A percentile compares a stretch with the other conserved stretches of the same genome.
Evolutionary conservation across 371 early-diverging fungal species (phyloP).

Genomic region (Phascolomyces articulosus): DNA sequence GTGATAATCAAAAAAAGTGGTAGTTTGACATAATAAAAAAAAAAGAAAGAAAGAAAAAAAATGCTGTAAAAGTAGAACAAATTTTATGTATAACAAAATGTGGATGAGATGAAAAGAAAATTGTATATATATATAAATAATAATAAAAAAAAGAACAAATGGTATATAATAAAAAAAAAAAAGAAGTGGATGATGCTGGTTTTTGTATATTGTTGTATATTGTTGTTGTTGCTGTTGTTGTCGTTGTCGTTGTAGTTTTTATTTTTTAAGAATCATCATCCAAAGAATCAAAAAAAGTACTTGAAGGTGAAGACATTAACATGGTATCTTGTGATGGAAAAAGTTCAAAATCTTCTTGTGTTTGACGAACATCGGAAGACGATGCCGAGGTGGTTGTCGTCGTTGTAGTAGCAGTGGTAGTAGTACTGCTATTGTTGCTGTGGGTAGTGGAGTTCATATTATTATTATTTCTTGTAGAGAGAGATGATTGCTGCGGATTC

Average conservation of each 20-base stretch:
- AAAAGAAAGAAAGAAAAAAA: too few species aligned
- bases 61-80: too few species aligned
- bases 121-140: too few species aligned
- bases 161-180: too few species aligned
- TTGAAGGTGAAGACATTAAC: neutral
- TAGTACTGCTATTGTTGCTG: neutral
- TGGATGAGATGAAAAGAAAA: too few species aligned
- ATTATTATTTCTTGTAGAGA: neutral
- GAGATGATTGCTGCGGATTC: neutral
- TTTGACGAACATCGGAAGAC: neutral
- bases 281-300: neutral
- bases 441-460: neutral
- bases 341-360: neutral
- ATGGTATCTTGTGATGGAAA: conserved; percentile 6
- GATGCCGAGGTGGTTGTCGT: neutral
- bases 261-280: neutral
- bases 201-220: too few species aligned
- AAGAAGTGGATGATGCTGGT: too few species aligned
- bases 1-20: too few species aligned
- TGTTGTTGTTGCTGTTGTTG: neutral
- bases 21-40: too few species aligned
- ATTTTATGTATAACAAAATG: too few species aligned
- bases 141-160: too few species aligned
- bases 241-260: neutral
- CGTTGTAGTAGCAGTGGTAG: neutral